Evolutionary conservation across 75 land plant species (phyloP).

Genomic region (Cupressus sempervirens): DNA sequence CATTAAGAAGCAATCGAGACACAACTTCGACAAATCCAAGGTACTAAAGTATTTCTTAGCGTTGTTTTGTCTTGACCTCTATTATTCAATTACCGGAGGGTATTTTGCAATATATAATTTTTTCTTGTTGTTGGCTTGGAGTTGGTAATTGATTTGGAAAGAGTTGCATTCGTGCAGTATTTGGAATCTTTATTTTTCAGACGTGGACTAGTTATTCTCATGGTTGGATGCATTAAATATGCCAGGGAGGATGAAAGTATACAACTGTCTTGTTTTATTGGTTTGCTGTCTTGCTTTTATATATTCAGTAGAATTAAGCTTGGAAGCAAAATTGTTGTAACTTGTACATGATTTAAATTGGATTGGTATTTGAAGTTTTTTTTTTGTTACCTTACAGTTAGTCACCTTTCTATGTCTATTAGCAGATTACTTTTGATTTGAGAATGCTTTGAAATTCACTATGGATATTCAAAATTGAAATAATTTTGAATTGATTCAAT

Average conservation of each 20-base stretch:
- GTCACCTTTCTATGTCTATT: neutral
- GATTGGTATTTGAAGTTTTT: neutral
- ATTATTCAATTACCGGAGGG: neutral
- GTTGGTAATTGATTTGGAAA: neutral
- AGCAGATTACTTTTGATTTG: neutral
- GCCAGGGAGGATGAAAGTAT: neutral
- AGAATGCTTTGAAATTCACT: neutral
- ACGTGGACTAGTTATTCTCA: neutral
- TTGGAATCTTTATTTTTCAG: neutral
- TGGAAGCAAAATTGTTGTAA: neutral
- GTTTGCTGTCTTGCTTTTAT: neutral
- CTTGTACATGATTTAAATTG: neutral
- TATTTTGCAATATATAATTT: neutral
- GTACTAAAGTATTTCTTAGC: constrained; percentile 21
- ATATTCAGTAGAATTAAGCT: neutral
- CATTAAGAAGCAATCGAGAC: constrained; percentile 11
- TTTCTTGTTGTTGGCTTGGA: neutral
- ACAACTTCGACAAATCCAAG: constrained; percentile 26
- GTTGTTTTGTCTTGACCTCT: neutral
- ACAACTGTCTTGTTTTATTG: neutral
- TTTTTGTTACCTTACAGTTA: neutral
- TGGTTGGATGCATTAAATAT: neutral
- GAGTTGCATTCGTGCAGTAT: neutral
- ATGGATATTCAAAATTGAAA: neutral
- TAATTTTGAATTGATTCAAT: neutral